Evolutionary conservation across 129 eudicot genomes (phyloP), one percentile per base, ranked within the genome.

Genomic region (Escallonia rubra): DNA sequence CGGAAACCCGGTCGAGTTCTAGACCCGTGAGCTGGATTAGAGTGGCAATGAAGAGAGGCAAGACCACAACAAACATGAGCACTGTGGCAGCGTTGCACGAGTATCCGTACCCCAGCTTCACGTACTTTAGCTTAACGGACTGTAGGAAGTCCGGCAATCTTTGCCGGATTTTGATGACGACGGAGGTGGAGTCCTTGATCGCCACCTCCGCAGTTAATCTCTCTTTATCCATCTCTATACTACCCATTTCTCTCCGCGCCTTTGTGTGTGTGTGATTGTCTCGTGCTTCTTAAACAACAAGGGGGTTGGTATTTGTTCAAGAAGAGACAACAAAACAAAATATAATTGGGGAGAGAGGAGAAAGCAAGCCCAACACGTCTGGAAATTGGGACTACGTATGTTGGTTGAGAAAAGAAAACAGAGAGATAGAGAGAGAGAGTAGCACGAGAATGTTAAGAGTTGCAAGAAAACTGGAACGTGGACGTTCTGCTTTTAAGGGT

Each of bases 51-150:
- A 82, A 77, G 48, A 88, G 76, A 2, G 96, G 91, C 2, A 82
- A 1, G 13, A 84, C 66, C 2, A 83, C n/a, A 3, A 78, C 54
- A 48, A 83, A 68, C 65, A 83, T 41, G 1, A 89, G 52, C 61
- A 80, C 39, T 10, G 94, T 83, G 66, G 90, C 88, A 0, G 83
- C 73, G 23, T 80, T 90, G 64, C 88, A 81, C 0, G 91, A 75
- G 46, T 90, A 90, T 5, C 88, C 94, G n/a, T 83, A 88, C 0
- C 96, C 97, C 2, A 91, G 66, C 46, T 88, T 91, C 4, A 91
- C 97, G 51, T 91, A 91, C 65, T 91, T 91, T 59, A 91, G 96
- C 81, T 91, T 91, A 5, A 91, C 94, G 0, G 96, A 88, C 41
- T 88, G 88, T 39, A 88, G 51, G 16, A 83, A 91, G 54, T 91